These are phyloP conservation scores for Vitis cinerea DNA, from an alignment of 164 flowering plant species.

Conservation along the genomic window DNA sequence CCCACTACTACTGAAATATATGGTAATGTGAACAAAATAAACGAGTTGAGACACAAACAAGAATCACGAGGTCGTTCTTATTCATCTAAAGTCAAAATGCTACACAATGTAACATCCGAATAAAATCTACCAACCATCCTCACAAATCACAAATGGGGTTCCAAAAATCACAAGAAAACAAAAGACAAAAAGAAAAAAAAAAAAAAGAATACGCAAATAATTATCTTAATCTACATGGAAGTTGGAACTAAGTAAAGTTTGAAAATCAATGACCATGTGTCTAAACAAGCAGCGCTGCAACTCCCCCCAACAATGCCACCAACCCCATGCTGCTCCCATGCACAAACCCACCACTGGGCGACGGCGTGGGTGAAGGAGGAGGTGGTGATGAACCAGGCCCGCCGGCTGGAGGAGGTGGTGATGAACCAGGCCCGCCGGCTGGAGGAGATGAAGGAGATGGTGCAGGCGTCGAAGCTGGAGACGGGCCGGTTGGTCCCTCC, in stretches of 20 bases:
- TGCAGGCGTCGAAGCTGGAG: not conserved
- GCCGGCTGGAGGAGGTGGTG: too few species aligned
- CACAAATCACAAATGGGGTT: slow-evolving; percentile 24
- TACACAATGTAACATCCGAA: slow-evolving; percentile 23
- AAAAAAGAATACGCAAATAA: slow-evolving; percentile 36
- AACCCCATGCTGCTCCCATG: slow-evolving; percentile 30
- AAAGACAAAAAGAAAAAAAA: not conserved
- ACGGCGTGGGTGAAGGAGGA: not conserved
- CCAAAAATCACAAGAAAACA: slow-evolving; percentile 21
- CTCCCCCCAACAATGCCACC: slow-evolving; percentile 35
- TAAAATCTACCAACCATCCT: slow-evolving; percentile 19
- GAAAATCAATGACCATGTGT: not conserved
- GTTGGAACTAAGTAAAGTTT: not conserved
- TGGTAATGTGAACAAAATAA: not conserved
- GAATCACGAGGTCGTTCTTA: slow-evolving; percentile 21
- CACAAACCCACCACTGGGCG: slow-evolving; percentile 19
- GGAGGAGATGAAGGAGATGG: not conserved
- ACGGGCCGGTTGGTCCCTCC: not conserved
- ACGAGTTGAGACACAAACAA: slow-evolving; percentile 8
- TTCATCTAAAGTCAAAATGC: slow-evolving; percentile 30
- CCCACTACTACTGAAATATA: too few species aligned
- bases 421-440: too few species aligned
- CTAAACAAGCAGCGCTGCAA: slow-evolving; percentile 28
- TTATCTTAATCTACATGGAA: slow-evolving; percentile 23
- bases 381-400: not conserved